Base-by-base conservation (phyloP, 768 basidiomycete species). In the Leccinellum rugosiceps region DNA sequence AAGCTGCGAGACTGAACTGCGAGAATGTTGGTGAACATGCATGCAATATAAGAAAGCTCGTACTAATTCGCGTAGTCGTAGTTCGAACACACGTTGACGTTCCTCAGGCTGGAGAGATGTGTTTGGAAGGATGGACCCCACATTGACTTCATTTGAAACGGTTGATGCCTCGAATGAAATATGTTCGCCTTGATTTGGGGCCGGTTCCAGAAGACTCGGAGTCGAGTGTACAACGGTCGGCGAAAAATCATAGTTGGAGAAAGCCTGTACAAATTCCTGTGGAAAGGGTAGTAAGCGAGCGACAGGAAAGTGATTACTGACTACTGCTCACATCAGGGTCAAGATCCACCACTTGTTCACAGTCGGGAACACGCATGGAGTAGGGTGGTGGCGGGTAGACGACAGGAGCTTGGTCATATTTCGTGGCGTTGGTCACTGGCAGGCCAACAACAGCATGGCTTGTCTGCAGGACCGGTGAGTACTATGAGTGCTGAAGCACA, bases 61-160 rank as follows among this genome's bases (percentile, higher is more conserved):
- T 57, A 57, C 58, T 46, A 57, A 4, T 44, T 45, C 6, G 8
- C 30, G 52, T 4, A 60, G 32, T 1, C 6, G 49, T 3, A 1
- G 7, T 30, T 56, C 61, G 3, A 56, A 60, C 11, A 57, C 52
- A 4, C 13, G 50, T 31, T 60, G 52, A 10, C 45, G 4, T 13
- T 62, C 31, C 0, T 61, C 45, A 0, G 9, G 38, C 0, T n/a
- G 21, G 2, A 47, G 23, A 10, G 50, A 57, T 2, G 5, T 1
- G 17, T 49, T 19, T 2, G 15, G 25, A n/a, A 52, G 35, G 0
- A 49, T n/a, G 25, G 4, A 13, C 6, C 38, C 2, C 7, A 31
- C 3, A 6, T 8, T 15, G 6, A 31, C 10, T n/a, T 6, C 9
- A 28, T 30, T 19, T 19, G 31, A 21, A 10, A 8, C 7, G 51